Evolutionary conservation across 75 land plant species (phyloP), one percentile per base, ranked within the genome.

Genomic region (Cunninghamia lanceolata): DNA sequence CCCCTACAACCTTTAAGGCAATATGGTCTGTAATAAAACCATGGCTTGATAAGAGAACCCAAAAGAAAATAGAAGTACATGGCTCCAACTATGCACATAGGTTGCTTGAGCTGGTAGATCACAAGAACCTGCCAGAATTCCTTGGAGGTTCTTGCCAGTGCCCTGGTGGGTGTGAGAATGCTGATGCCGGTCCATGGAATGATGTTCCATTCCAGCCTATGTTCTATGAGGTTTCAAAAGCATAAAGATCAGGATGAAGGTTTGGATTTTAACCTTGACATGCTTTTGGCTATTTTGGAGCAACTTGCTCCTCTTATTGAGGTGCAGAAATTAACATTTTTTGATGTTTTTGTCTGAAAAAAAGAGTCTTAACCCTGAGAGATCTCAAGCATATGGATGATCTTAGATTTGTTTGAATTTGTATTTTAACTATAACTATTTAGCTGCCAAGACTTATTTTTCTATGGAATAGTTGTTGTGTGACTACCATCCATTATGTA

Each of bases 181-280:
- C 91, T 28, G 91, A 90, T 89, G 90, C 91, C 6, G 91, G 91
- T 14, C 91, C 91, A 39, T 90, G 91, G 91, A 89, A 90, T 80
- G 91, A 90, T n/a, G 50, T 42, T 39, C 66, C 73, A 0, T 85
- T 42, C 75, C 38, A 73, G 75, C 75, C 75, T 13, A 34, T 3
- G 11, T 73, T 34, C 4, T 73, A 73, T 2, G 75, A 73, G 75
- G 75, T 38, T 34, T 11, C 75, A 10, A 73, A 34, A 73, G 15
- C 75, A 32, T 73, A 34, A 34, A 10, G 16, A 11, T 32, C 7
- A 34, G 34, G 75, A 32, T 9, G 75, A 10, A 71, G 35, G 75
- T 30, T 32, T 71, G 75, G 75, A 73, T 34, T 32, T 32, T 30
- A 34, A 73, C 36, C 2, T 34, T 73, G 30, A 25, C 68, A n/a